A percentile compares a stretch with the other conserved stretches of the same genome.
phyloP scores from a whole-genome alignment of 768 basidiomycete genomes.

The Leccinum fibrillosum region DNA sequence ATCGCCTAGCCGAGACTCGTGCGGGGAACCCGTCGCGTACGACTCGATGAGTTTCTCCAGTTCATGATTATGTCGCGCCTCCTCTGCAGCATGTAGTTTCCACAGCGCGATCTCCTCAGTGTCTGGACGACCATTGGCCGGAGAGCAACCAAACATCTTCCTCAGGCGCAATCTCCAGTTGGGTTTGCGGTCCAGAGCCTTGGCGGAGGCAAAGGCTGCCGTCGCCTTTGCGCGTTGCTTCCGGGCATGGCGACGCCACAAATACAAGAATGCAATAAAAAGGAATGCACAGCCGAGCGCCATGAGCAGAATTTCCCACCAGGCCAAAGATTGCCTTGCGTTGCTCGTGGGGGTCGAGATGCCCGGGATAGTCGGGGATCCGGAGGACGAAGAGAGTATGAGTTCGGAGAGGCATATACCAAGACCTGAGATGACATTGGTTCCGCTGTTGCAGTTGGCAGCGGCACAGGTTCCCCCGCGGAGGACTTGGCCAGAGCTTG shows the following conservation, averaged over 20 bases:
- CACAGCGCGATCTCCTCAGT: conserved; percentile 49
- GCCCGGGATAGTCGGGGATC: conserved; percentile 47
- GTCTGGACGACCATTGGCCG: conserved; percentile 26
- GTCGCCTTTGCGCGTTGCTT: conserved; percentile 68
- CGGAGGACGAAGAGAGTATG: conserved; percentile 46
- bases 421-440: conserved; percentile 61
- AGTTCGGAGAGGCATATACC: conserved; percentile 81
- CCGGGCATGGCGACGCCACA: conserved; percentile 68
- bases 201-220: conserved; percentile 57
- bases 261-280: conserved; percentile 61
- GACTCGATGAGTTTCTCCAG: conserved; percentile 50
- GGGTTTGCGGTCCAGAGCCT: conserved; percentile 45
- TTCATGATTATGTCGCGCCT: conserved; percentile 44
- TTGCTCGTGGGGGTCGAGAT: conserved; percentile 47
- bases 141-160: conserved; percentile 51
- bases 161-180: conserved; percentile 58
- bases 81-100: conserved; percentile 49
- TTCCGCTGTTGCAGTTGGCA: conserved; percentile 55
- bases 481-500: conserved; percentile 57
- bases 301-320: conserved; percentile 90
- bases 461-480: conserved; percentile 61
- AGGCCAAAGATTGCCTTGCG: conserved; percentile 44
- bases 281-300: conserved; percentile 77
- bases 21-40: conserved; percentile 43
- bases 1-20: conserved; percentile 24